Conservation (phyloP, 2,329 filamentous ascomycete genomes). For the Teratosphaeria gauchensis region DNA sequence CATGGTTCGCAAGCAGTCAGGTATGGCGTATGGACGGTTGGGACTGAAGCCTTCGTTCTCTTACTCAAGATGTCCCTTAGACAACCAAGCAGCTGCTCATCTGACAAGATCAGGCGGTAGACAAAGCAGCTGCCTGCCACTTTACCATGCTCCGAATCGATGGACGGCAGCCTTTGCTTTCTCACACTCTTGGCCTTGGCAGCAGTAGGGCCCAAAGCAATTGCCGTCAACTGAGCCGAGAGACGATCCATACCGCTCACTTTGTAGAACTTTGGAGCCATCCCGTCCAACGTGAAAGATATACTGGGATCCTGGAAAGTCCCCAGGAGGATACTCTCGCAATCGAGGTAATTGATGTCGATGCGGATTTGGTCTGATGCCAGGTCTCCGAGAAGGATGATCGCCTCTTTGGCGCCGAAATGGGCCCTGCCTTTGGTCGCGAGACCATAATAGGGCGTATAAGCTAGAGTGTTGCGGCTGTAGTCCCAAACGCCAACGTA, state of each 20-base stretch:
- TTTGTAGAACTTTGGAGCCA: slow-evolving; percentile 32
- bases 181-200: slow-evolving; percentile 7
- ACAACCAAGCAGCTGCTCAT: slow-evolving; percentile 15
- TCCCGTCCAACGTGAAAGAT: slow-evolving; percentile 28
- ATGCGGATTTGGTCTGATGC: slow-evolving; percentile 23
- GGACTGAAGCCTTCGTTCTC: slow-evolving; percentile 24
- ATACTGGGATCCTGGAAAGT: slow-evolving; percentile 23
- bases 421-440: slow-evolving; percentile 28
- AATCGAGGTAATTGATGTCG: slow-evolving; percentile 34
- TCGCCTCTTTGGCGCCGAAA: slow-evolving; percentile 20
- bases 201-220: background rate
- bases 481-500: slow-evolving; percentile 39
- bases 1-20: slow-evolving; percentile 8
- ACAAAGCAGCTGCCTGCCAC: slow-evolving; percentile 41
- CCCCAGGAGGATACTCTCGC: slow-evolving; percentile 30
- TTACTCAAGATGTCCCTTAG: slow-evolving; percentile 16
- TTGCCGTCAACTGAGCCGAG: slow-evolving; percentile 1
- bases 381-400: slow-evolving; percentile 15
- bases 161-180: slow-evolving; percentile 25
- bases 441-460: slow-evolving; percentile 35
- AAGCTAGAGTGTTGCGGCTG: slow-evolving; percentile 26
- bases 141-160: slow-evolving; percentile 29
- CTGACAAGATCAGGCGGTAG: slow-evolving; percentile 33
- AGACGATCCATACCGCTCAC: slow-evolving; percentile 10
- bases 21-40: slow-evolving; percentile 14